Conservation (phyloP, 2,329 filamentous ascomycete genomes). For the Sclerotinia minor region DNA sequence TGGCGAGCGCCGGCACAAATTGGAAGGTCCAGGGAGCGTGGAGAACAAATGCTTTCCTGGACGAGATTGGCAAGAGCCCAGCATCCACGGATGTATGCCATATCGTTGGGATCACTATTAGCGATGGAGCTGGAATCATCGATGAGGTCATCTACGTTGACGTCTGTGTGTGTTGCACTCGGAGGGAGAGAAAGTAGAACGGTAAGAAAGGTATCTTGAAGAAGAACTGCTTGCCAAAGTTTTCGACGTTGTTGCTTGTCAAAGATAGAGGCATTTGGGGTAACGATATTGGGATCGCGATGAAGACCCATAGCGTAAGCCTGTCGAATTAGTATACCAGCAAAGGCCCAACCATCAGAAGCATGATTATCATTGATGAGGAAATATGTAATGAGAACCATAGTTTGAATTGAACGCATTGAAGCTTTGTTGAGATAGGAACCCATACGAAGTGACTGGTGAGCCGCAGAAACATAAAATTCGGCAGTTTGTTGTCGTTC, state of each 20-base stretch:
- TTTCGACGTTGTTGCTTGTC: constrained; percentile 79
- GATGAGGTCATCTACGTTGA: constrained; percentile 70
- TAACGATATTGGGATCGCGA: constrained; percentile 73
- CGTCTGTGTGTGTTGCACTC: constrained; percentile 76
- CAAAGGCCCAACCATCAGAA: constrained; percentile 80
- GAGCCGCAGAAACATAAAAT: constrained; percentile 77
- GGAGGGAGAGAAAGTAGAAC: constrained; percentile 76
- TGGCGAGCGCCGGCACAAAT: constrained; percentile 68
- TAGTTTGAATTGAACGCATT: constrained; percentile 71
- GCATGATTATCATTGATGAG: constrained; percentile 85
- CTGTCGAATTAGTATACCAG: constrained; percentile 73
- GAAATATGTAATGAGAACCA: constrained; percentile 82
- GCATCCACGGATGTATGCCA: constrained; percentile 65
- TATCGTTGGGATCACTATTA: constrained; percentile 63
- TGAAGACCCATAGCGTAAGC: constrained; percentile 81
- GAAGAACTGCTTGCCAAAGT: constrained; percentile 77
- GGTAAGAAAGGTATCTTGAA: constrained; percentile 80
- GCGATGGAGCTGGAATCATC: constrained; percentile 62
- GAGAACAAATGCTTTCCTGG: constrained; percentile 73
- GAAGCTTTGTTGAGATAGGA: constrained; percentile 76
- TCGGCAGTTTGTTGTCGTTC: constrained; percentile 75
- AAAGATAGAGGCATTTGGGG: constrained; percentile 63
- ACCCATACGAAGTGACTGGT: constrained; percentile 72
- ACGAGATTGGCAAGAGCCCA: constrained; percentile 79
- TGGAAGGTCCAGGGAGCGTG: constrained; percentile 70